Evolutionary conservation across 1,139 yeast species (phyloP).

Genomic region (Trichomonascaceae sp.): DNA sequence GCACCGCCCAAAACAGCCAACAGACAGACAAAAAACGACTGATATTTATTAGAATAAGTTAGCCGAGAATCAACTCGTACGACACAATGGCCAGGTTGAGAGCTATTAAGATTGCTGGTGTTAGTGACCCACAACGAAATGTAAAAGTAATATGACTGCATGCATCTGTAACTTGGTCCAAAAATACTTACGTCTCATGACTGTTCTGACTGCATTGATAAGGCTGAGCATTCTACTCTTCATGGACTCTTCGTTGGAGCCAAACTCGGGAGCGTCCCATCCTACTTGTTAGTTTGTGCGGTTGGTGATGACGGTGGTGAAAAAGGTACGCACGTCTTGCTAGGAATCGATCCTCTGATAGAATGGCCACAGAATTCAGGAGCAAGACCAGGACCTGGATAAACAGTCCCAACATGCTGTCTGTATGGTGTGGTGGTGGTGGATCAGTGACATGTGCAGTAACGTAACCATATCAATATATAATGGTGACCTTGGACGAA

Average conservation of each 20-base stretch:
- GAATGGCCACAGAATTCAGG: slow-evolving; percentile 65
- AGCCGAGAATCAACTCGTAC: slow-evolving; percentile 68
- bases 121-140: background rate
- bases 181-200: slow-evolving; percentile 43
- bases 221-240: slow-evolving; percentile 48
- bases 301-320: background rate
- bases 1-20: background rate
- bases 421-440: no score
- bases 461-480: no score
- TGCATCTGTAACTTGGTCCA: background rate
- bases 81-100: slow-evolving; percentile 53
- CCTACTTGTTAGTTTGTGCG: slow-evolving; percentile 10
- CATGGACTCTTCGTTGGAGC: slow-evolving; percentile 35
- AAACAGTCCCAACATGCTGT: slow-evolving; percentile 2
- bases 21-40: slow-evolving; percentile 1
- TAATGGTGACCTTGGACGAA: no score
- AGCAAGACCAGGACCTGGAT: slow-evolving; percentile 38
- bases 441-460: no score
- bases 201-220: slow-evolving; percentile 62
- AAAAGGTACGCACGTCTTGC: slow-evolving; percentile 41
- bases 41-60: slow-evolving; percentile 6
- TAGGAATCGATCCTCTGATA: slow-evolving; percentile 71
- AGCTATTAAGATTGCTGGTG: slow-evolving; percentile 52
- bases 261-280: slow-evolving; percentile 24
- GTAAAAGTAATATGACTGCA: background rate